Evolutionary conservation across 2,329 filamentous ascomycete species (phyloP), one percentile per base, ranked within the genome.

Genomic region (Penicillium sclerotigenum): DNA sequence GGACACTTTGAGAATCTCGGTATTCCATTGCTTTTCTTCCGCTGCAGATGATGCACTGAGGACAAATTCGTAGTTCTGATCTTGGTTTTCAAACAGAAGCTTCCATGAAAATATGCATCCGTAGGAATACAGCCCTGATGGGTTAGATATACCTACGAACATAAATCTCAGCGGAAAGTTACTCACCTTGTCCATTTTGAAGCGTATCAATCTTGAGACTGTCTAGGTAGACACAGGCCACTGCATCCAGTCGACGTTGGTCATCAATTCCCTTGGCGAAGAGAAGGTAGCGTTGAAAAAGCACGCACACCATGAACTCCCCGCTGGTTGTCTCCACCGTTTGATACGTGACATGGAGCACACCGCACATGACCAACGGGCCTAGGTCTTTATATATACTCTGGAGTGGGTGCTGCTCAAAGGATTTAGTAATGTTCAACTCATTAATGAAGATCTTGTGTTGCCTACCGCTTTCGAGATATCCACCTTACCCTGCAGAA

Each of bases 31-130:
- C 43, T 83, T 77, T 66, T 94, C 90, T 70, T 99, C 93, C 38
- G 82, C 84, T 0, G 85, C 79, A 1, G 88, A 93, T 65, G 91
- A 96, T 34, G 91, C 93, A 62, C 89, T 95, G 75, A 96, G 81
- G 38, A 97, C 85, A 16, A 96, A 75, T 73, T 97, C 93, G 69
- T 90, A 93, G 51, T 93, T 79, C 57, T 89, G 85, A 62, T 88
- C 83, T 54, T 88, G 81, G 61, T 84, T 84, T 69, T 94, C 87
- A 67, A 97, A 97, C 3, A 90, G 81, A 11, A 97, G 68, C 71
- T 97, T 99, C 93, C 92, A 97, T 1, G 91, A 94, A 71, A 90
- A 90, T 0, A 89, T 86, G 0, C 90, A 89, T 3, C 89, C 90
- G 60, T 94, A 87, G 67, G 91, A 97, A 78, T 93, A 91, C 8